phyloP scores from a whole-genome alignment of 805 yeast species.

The Saccharomycopsis synnaedendra region DNA sequence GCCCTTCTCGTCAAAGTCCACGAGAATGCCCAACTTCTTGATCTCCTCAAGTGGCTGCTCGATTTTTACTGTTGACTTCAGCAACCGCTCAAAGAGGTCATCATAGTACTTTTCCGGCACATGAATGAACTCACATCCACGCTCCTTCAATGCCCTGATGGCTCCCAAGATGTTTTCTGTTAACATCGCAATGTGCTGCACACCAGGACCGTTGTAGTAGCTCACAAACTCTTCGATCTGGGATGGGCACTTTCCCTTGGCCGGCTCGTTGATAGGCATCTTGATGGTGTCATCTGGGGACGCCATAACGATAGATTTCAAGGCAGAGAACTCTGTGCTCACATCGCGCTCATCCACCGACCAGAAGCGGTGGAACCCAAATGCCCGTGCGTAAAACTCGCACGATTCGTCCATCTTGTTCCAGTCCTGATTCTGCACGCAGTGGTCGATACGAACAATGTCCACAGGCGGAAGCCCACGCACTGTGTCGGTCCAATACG shows the following conservation, averaged over 20 bases:
- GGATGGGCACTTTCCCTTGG: constrained; percentile 48
- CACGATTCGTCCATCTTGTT: constrained; percentile 49
- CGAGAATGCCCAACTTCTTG: constrained; percentile 44
- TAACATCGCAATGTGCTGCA: constrained; percentile 69
- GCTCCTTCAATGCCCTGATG: constrained; percentile 37
- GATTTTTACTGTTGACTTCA: constrained; percentile 31
- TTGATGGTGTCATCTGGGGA: constrained; percentile 45
- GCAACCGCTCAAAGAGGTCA: constrained; percentile 34
- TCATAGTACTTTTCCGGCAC: constrained; percentile 51
- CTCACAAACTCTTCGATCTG: constrained; percentile 78
- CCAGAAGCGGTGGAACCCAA: constrained; percentile 76
- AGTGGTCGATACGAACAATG: constrained; percentile 52
- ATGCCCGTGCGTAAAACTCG: constrained; percentile 43
- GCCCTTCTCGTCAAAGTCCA: constrained; percentile 71
- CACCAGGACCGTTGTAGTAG: constrained; percentile 70
- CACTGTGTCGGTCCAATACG: not conserved
- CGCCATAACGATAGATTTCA: constrained; percentile 69
- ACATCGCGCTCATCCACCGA: constrained; percentile 73
- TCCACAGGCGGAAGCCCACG: constrained; percentile 25
- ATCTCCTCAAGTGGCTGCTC: constrained; percentile 42
- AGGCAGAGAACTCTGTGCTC: constrained; percentile 57
- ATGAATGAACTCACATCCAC: constrained; percentile 62
- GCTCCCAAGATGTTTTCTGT: constrained; percentile 52
- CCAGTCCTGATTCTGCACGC: constrained; percentile 75
- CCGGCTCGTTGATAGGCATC: constrained; percentile 84